A percentile compares a stretch with the other conserved stretches of the same genome.
Evolutionary conservation across 2,329 filamentous ascomycete species (phyloP).

Genomic region (Thermoascus crustaceus): DNA sequence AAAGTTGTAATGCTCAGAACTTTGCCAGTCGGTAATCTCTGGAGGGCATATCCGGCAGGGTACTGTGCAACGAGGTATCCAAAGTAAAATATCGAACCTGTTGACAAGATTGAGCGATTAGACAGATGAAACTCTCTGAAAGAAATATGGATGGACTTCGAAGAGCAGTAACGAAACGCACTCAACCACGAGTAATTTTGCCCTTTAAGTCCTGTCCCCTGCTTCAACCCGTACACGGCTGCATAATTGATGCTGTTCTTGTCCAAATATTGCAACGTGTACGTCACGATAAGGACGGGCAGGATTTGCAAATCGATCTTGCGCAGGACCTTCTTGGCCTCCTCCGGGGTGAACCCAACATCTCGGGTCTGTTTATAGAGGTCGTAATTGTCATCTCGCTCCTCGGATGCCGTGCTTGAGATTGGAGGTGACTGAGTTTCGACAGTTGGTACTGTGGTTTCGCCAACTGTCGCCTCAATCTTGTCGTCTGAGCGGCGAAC

Average conservation of each 20-base stretch:
- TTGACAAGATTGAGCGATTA: too few relatives aligned
- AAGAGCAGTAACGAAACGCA: too few relatives aligned
- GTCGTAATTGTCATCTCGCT: too few relatives aligned
- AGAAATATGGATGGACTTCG: too few relatives aligned
- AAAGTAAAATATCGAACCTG: constrained; percentile 43
- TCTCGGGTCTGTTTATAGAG: too few relatives aligned
- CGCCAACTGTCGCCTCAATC: too few relatives aligned
- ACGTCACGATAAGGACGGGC: constrained; percentile 7
- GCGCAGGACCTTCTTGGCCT: constrained; percentile 7
- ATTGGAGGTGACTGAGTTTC: too few relatives aligned
- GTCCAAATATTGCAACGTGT: constrained; percentile 20
- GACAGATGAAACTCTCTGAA: too few relatives aligned
- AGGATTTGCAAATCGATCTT: constrained; percentile 2
- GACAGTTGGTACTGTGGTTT: too few relatives aligned
- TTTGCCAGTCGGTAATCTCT: constrained; percentile 40
- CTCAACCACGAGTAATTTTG: constrained; percentile 6
- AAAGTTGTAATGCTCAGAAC: constrained; percentile 36
- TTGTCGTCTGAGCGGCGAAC: too few relatives aligned
- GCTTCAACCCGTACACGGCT: not conserved
- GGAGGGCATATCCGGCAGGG: constrained; percentile 37
- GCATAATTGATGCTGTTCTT: constrained; percentile 21
- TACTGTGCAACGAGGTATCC: constrained; percentile 41
- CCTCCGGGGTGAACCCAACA: too few relatives aligned
- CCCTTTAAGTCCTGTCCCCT: not conserved
- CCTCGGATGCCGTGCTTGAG: too few relatives aligned